Percentiles rank a stretch among this genome's conserved stretches.
These are phyloP conservation scores for Pythium coloratum DNA, from an alignment of 352 stramenopile species.

Conservation along the genomic window DNA sequence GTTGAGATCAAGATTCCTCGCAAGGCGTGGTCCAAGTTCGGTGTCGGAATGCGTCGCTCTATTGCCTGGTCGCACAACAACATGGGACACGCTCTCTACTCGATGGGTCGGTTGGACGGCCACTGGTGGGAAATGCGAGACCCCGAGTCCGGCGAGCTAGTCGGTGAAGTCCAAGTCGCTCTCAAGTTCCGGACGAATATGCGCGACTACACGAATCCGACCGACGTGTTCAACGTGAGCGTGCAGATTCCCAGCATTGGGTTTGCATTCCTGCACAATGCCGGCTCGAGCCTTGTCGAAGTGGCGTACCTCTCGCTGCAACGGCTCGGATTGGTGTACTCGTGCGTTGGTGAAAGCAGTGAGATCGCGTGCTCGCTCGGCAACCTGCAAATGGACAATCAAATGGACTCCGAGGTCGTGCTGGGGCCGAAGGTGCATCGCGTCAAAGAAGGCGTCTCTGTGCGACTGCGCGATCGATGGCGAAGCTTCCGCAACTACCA, in stretches of 20 bases:
- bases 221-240: conserved; percentile 73
- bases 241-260: conserved; percentile 81
- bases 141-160: conserved; percentile 64
- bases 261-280: conserved; percentile 83
- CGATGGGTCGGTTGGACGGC: conserved; percentile 67
- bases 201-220: conserved; percentile 49
- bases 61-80: conserved; percentile 82
- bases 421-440: conserved; percentile 79
- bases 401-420: conserved; percentile 87
- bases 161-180: conserved; percentile 80
- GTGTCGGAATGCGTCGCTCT: conserved; percentile 60
- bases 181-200: conserved; percentile 80
- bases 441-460: conserved; percentile 84
- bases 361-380: conserved; percentile 81
- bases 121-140: conserved; percentile 87
- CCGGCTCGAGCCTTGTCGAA: conserved; percentile 80
- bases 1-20: conserved; percentile 84
- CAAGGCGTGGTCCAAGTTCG: conserved; percentile 78
- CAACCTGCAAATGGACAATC: conserved; percentile 90
- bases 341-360: conserved; percentile 71
- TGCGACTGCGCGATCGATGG: conserved; percentile 83
- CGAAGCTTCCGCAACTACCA: conserved; percentile 82
- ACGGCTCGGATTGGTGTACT: conserved; percentile 76
- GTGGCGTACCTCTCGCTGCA: conserved; percentile 88
- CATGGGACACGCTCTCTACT: conserved; percentile 65